Conservation (phyloP, 768 basidiomycete species). For the Kwoniella europaea region DNA sequence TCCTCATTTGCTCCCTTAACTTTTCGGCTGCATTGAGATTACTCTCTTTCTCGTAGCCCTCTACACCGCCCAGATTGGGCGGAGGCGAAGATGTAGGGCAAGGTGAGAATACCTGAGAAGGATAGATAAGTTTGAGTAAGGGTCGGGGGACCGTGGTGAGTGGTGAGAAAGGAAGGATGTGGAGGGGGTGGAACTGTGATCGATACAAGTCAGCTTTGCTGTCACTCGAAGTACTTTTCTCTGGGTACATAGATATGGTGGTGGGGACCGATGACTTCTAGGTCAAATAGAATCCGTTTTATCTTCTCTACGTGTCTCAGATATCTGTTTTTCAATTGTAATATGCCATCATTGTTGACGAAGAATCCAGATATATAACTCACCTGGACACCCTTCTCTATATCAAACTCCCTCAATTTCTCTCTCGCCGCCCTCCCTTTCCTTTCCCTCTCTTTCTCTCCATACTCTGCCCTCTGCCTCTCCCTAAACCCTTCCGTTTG, state of each 20-base stretch:
- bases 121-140: conserved; percentile 47
- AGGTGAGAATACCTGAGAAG: conserved; percentile 39
- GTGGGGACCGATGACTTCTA: too few species aligned
- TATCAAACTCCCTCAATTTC: conserved; percentile 44
- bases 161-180: conserved; percentile 49
- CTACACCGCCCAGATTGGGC: conserved; percentile 4
- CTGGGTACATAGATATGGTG: too few species aligned
- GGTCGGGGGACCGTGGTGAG: conserved; percentile 47
- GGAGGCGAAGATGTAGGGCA: conserved; percentile 21
- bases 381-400: conserved; percentile 49
- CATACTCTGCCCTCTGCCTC: conserved; percentile 40
- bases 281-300: too few species aligned
- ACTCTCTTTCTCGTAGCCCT: conserved; percentile 19
- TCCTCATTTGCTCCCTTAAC: conserved; percentile 49
- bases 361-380: conserved; percentile 2
- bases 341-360: too few species aligned
- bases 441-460: conserved; percentile 45
- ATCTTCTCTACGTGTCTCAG: too few species aligned
- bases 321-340: too few species aligned
- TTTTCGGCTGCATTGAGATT: conserved; percentile 51
- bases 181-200: conserved; percentile 56
- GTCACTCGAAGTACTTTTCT: too few species aligned
- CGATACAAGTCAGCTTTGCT: neutral
- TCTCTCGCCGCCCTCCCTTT: conserved; percentile 50
- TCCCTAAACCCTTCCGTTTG: conserved; percentile 49